A percentile compares a stretch with the other conserved stretches of the same genome.
Conservation (phyloP, 2,329 filamentous ascomycete species). For the Fusarium xyrophilum region DNA sequence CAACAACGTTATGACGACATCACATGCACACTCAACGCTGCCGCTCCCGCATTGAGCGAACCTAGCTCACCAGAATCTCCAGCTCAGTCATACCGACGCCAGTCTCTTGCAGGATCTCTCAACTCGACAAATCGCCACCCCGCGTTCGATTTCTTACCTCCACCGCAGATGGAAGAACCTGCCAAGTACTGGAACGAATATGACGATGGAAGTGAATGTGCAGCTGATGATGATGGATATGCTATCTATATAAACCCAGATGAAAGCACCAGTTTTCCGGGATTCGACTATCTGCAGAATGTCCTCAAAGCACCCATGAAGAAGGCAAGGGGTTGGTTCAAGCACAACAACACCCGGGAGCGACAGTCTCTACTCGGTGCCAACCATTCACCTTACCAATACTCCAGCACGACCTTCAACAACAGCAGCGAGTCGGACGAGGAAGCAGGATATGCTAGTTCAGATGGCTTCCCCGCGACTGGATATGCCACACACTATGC, state of each 20-base stretch:
- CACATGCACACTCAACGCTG: conserved; percentile 54
- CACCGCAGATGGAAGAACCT: conserved; percentile 41
- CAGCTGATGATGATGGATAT: conserved; percentile 65
- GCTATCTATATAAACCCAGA: conserved; percentile 78
- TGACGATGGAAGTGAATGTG: conserved; percentile 76
- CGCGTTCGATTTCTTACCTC: conserved; percentile 45
- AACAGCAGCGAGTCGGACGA: conserved; percentile 51
- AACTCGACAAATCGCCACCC: conserved; percentile 17
- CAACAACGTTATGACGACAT: conserved; percentile 60
- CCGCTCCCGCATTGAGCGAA: conserved; percentile 51
- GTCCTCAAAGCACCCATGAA: conserved; percentile 58
- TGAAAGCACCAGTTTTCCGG: conserved; percentile 65
- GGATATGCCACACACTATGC: conserved; percentile 64
- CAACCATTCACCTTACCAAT: conserved; percentile 39
- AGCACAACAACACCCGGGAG: conserved; percentile 41
- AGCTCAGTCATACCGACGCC: conserved; percentile 20
- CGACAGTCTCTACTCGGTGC: conserved; percentile 43
- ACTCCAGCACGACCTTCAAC: conserved; percentile 41
- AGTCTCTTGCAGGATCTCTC: conserved; percentile 18
- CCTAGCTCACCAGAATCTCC: conserved; percentile 49
- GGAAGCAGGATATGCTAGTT: conserved; percentile 61
- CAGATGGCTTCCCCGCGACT: conserved; percentile 55
- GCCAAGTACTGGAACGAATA: conserved; percentile 84
- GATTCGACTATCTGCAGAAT: conserved; percentile 65
- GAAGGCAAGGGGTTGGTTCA: conserved; percentile 61